These are phyloP conservation scores for Leucocoprinus leucothites DNA, from an alignment of 768 basidiomycete genomes.

Conservation along the genomic window DNA sequence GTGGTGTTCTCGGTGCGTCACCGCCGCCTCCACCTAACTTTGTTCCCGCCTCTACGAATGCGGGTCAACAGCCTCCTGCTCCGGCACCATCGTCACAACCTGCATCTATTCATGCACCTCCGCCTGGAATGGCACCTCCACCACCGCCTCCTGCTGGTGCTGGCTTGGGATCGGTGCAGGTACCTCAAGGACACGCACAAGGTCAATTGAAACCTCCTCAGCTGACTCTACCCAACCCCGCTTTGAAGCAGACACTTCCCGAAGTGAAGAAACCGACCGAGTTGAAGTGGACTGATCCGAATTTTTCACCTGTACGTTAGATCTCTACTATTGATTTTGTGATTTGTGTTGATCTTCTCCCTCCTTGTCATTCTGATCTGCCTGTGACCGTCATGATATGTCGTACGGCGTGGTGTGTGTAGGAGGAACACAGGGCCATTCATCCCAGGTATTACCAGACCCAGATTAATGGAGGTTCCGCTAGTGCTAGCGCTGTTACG, in stretches of 20 bases:
- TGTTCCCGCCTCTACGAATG: slow-evolving; percentile 6
- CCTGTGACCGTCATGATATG: no score
- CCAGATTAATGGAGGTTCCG: background rate
- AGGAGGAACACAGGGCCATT: slow-evolving; percentile 80
- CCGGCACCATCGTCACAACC: no score
- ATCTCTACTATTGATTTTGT: background rate
- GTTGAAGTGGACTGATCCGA: slow-evolving; percentile 72
- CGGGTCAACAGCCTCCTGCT: no score
- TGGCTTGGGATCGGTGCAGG: no score
- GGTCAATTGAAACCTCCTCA: slow-evolving; percentile 24
- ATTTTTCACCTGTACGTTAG: slow-evolving; percentile 64
- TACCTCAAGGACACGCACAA: background rate
- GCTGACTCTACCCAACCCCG: slow-evolving; percentile 52
- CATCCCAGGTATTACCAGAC: slow-evolving; percentile 56
- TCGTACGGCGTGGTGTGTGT: background rate
- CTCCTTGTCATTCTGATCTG: no score
- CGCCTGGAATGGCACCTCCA: background rate
- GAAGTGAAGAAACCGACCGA: slow-evolving; percentile 75
- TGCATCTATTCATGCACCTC: background rate
- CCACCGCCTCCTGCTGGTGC: background rate
- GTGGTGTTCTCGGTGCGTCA: no score
- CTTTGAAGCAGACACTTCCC: slow-evolving; percentile 62
- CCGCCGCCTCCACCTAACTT: slow-evolving; percentile 19
- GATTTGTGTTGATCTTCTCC: background rate
- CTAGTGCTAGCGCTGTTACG: background rate